A percentile compares a stretch with the other conserved stretches of the same genome.
These are phyloP conservation scores for Gastrodia elata DNA, from an alignment of 106 monocot genomes.

Conservation along the genomic window DNA sequence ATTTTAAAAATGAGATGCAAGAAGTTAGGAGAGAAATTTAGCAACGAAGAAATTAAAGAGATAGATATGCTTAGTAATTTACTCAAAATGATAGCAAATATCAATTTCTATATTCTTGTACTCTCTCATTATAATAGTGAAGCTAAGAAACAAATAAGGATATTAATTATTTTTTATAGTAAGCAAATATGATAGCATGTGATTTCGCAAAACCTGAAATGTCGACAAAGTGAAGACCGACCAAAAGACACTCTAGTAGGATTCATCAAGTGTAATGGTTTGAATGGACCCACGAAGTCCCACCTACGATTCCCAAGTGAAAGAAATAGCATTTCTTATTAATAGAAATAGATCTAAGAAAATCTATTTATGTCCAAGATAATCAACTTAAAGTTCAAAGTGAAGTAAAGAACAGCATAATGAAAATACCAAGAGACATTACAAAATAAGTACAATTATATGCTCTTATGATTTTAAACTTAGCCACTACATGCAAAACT, in stretches of 20 bases:
- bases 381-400: too few relatives aligned
- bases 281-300: slow-evolving; percentile 91
- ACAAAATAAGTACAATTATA: background rate
- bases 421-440: background rate
- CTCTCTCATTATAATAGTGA: background rate
- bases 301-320: slow-evolving; percentile 45
- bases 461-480: background rate
- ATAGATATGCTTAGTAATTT: background rate
- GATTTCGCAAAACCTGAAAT: slow-evolving; percentile 58
- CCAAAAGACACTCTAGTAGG: slow-evolving; percentile 76
- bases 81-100: background rate
- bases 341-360: background rate
- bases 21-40: background rate
- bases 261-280: slow-evolving; percentile 86
- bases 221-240: slow-evolving; percentile 70
- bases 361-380: background rate
- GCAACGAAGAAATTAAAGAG: background rate
- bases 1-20: background rate
- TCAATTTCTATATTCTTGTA: too few relatives aligned
- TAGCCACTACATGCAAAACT: background rate
- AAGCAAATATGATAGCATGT: background rate
- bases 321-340: background rate
- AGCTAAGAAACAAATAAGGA: background rate
- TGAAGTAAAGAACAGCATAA: background rate
- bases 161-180: background rate